A percentile compares a stretch with the other conserved stretches of the same genome.
Conservation (phyloP, 2,329 filamentous ascomycete genomes). For the Nannizziopsis barbatae region DNA sequence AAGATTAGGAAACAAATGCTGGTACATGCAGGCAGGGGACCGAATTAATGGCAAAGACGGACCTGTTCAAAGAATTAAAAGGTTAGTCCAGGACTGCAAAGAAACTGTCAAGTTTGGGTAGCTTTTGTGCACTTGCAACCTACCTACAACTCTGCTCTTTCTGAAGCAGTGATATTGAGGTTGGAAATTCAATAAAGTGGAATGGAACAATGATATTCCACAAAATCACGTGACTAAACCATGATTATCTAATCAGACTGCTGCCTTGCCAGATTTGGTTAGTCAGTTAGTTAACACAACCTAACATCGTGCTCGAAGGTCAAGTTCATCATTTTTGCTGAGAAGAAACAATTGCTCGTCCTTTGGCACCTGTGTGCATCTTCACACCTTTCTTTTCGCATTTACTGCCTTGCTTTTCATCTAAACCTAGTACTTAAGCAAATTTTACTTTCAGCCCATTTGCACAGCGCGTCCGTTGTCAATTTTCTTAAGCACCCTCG, state of each 20-base stretch:
- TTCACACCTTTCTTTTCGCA: neutral
- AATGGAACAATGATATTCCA: too few species aligned
- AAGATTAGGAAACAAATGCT: too few species aligned
- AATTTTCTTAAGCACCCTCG: neutral
- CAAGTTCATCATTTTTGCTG: conserved; percentile 8
- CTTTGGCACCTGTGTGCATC: neutral
- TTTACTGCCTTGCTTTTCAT: neutral
- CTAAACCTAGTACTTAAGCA: neutral
- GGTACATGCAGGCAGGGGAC: too few species aligned
- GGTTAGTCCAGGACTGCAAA: too few species aligned
- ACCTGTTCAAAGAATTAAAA: too few species aligned
- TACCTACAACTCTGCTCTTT: too few species aligned
- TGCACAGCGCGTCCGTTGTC: neutral
- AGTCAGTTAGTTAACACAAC: neutral
- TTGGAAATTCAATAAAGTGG: too few species aligned
- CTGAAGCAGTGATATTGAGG: too few species aligned
- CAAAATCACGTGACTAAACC: too few species aligned
- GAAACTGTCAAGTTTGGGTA: too few species aligned
- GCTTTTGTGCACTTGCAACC: too few species aligned
- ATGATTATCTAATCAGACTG: conserved; percentile 3
- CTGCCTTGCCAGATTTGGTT: conserved; percentile 7
- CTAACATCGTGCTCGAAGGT: conserved; percentile 3
- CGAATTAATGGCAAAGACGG: too few species aligned
- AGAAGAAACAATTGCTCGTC: neutral
- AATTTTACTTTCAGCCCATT: neutral